These are phyloP conservation scores for Solanum peruvianum DNA, from an alignment of 257 asterid species.

Conservation along the genomic window DNA sequence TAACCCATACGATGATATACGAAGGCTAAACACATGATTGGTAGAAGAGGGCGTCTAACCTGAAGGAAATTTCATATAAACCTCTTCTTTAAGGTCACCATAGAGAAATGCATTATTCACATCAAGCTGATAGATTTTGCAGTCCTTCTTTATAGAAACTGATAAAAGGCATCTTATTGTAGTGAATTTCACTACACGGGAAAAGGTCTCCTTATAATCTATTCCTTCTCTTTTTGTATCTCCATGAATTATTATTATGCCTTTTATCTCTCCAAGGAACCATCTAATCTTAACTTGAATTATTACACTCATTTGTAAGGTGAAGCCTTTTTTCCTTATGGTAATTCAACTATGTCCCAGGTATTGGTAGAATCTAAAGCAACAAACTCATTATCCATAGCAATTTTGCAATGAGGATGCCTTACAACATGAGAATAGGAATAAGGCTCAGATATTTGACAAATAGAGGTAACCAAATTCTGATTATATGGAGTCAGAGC, in stretches of 20 bases:
- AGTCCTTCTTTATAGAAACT: neutral
- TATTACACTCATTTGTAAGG: neutral
- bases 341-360: neutral
- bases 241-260: neutral
- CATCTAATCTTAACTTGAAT: neutral
- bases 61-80: neutral
- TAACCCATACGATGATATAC: neutral
- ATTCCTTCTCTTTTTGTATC: neutral
- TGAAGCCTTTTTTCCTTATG: neutral
- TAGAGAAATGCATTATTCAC: neutral
- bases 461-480: neutral
- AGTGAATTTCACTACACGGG: no score
- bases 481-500: neutral
- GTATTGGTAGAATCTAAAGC: neutral
- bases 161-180: neutral
- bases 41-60: neutral
- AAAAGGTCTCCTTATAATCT: no score
- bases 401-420: neutral
- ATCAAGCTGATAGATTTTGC: neutral
- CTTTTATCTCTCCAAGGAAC: neutral
- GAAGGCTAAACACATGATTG: neutral
- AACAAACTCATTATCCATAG: neutral
- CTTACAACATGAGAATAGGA: neutral
- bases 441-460: neutral
- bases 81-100: neutral